Conservation (phyloP, 1,284 basidiomycete species). For the Sutorius eximius region DNA sequence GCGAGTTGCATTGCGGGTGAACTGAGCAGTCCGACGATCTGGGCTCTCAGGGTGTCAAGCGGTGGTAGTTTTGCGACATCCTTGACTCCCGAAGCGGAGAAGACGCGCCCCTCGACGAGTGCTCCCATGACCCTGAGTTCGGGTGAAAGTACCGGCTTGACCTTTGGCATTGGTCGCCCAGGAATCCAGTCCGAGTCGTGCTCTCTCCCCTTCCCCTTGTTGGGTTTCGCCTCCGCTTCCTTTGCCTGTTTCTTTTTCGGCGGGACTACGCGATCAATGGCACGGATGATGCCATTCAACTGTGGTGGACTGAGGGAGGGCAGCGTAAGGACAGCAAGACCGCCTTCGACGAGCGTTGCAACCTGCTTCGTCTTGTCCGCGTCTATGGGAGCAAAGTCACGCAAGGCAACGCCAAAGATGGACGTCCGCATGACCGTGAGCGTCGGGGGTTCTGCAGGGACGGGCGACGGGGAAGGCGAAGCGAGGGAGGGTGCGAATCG, state of each 20-base stretch:
- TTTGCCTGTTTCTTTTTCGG: slow-evolving; percentile 43
- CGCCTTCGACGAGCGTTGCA: slow-evolving; percentile 54
- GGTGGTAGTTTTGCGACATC: slow-evolving; percentile 68
- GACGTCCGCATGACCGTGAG: slow-evolving; percentile 68
- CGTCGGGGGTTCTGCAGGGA: slow-evolving; percentile 41
- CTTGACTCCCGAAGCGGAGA: slow-evolving; percentile 55
- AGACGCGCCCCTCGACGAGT: slow-evolving; percentile 69
- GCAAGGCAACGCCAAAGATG: slow-evolving; percentile 71
- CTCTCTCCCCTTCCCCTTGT: slow-evolving; percentile 49
- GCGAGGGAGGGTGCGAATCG: slow-evolving; percentile 46
- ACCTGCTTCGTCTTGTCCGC: slow-evolving; percentile 48
- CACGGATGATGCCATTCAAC: slow-evolving; percentile 62
- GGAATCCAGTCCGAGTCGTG: slow-evolving; percentile 59
- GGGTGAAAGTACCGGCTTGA: slow-evolving; percentile 53
- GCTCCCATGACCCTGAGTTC: slow-evolving; percentile 73
- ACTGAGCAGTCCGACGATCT: slow-evolving; percentile 74
- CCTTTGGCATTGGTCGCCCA: slow-evolving; percentile 61
- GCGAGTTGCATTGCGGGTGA: slow-evolving; percentile 70
- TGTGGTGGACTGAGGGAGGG: slow-evolving; percentile 71
- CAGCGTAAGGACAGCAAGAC: slow-evolving; percentile 65
- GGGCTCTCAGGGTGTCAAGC: slow-evolving; percentile 68
- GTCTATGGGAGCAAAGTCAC: slow-evolving; percentile 56
- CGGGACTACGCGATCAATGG: slow-evolving; percentile 68
- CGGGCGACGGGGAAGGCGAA: slow-evolving; percentile 38
- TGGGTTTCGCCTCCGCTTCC: slow-evolving; percentile 48